These are phyloP conservation scores for Dipsacomyces acuminosporus DNA, from an alignment of 371 early-diverging fungal species.

Conservation along the genomic window DNA sequence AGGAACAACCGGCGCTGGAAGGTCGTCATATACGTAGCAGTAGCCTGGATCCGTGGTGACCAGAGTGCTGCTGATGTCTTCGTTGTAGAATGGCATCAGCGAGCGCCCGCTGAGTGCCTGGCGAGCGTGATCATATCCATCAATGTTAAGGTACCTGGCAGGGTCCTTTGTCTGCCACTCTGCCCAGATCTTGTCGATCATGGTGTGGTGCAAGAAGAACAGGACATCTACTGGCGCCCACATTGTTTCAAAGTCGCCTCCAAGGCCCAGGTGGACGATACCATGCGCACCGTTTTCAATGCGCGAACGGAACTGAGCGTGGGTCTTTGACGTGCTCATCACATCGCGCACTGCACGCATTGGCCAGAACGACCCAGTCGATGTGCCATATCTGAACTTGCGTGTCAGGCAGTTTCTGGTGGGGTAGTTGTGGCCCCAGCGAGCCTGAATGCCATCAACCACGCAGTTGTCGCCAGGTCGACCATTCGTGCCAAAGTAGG, in stretches of 20 bases:
- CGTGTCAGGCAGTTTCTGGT: constrained; percentile 44
- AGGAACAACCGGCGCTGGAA: constrained; percentile 25
- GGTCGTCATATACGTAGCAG: constrained; percentile 47
- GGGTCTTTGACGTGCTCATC: constrained; percentile 24
- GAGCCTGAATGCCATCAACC: constrained; percentile 37
- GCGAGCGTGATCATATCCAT: constrained; percentile 24
- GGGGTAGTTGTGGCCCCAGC: constrained; percentile 46
- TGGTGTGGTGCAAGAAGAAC: constrained; percentile 51
- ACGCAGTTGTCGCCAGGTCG: constrained; percentile 40
- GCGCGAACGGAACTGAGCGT: constrained; percentile 46
- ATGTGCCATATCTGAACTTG: constrained; percentile 38
- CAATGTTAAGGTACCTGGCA: constrained; percentile 20
- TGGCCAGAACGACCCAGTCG: constrained; percentile 47
- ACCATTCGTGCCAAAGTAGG: constrained; percentile 45
- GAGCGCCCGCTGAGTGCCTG: constrained; percentile 27
- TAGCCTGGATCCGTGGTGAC: constrained; percentile 37
- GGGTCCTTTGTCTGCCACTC: constrained; percentile 47
- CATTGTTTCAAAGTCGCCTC: constrained; percentile 51
- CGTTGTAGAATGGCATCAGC: constrained; percentile 46
- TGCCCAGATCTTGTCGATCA: constrained; percentile 52
- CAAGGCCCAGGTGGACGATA: constrained; percentile 49
- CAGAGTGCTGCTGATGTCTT: constrained; percentile 34
- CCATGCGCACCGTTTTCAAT: constrained; percentile 52
- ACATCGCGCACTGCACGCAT: constrained; percentile 46
- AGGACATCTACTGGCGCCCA: constrained; percentile 49